Evolutionary conservation across 345 rosid genomes (phyloP).

Genomic region (Eucalyptus decipiens): DNA sequence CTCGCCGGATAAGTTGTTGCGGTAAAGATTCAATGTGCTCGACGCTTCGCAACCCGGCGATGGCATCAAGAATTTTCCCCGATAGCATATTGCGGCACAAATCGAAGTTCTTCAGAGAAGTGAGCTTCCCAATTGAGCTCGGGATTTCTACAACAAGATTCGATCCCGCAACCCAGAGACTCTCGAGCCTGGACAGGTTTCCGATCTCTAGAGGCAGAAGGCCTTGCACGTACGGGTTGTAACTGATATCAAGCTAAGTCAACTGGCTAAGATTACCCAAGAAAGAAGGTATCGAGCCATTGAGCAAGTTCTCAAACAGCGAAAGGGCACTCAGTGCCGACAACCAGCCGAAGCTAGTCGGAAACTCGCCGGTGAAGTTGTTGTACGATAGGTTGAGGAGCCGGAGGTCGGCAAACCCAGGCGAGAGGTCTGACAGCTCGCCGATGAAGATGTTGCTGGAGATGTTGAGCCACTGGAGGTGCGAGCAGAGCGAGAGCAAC

Average conservation of each 20-base stretch:
- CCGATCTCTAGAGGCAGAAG: no score
- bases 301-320: constrained; percentile 17
- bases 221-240: no score
- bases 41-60: no score
- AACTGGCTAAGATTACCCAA: constrained; percentile 36
- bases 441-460: constrained; percentile 35
- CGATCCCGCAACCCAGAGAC: no score
- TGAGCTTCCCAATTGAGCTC: no score
- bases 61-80: no score
- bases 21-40: no score
- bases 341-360: constrained; percentile 34
- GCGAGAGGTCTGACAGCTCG: constrained; percentile 17
- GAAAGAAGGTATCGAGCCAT: constrained; percentile 37
- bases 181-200: no score
- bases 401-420: background rate
- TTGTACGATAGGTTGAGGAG: constrained; percentile 36
- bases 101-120: no score
- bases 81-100: no score
- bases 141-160: no score
- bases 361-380: constrained; percentile 42
- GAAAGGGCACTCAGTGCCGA: constrained; percentile 15
- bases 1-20: no score
- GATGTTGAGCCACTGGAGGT: constrained; percentile 29
- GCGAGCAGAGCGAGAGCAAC: constrained; percentile 39
- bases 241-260: background rate